These are phyloP conservation scores for Ampelocalamus luodianensis DNA, from an alignment of 176 grass and related monocot species.

Conservation along the genomic window DNA sequence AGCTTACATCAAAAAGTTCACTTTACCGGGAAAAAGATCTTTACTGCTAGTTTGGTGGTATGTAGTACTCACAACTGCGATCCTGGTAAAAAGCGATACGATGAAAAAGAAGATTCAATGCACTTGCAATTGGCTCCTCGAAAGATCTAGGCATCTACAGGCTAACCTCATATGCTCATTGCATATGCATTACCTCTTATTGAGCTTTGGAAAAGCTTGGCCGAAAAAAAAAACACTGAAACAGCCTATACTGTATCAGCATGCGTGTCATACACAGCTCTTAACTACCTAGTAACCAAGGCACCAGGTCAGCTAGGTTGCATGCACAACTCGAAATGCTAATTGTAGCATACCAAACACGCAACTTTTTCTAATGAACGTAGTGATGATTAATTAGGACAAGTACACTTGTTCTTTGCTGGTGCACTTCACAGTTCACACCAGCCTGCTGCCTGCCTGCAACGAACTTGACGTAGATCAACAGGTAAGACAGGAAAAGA, in stretches of 20 bases:
- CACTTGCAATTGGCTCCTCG: not conserved
- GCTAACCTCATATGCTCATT: too few species aligned
- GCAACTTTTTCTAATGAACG: too few species aligned
- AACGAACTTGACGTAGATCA: conserved; percentile 33
- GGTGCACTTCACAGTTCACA: not conserved
- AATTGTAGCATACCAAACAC: too few species aligned
- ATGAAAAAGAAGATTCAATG: not conserved
- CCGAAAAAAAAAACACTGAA: not conserved
- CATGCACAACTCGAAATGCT: too few species aligned
- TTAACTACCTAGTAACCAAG: not conserved
- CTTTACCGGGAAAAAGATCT: not conserved
- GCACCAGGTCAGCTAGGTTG: not conserved
- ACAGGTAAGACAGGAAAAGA: conserved; percentile 3
- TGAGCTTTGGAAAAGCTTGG: not conserved
- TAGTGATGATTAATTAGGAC: conserved; percentile 4
- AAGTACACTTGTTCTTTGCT: not conserved
- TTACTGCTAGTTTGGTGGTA: not conserved
- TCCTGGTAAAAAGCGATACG: not conserved
- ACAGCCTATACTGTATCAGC: not conserved
- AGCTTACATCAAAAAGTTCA: not conserved
- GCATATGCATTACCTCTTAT: not conserved
- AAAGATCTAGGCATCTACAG: not conserved
- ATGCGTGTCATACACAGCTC: not conserved
- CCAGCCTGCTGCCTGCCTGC: not conserved
- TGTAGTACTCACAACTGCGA: not conserved